phyloP scores from a whole-genome alignment of 176 grass and related monocot genomes.

The Triticum monococcum region DNA sequence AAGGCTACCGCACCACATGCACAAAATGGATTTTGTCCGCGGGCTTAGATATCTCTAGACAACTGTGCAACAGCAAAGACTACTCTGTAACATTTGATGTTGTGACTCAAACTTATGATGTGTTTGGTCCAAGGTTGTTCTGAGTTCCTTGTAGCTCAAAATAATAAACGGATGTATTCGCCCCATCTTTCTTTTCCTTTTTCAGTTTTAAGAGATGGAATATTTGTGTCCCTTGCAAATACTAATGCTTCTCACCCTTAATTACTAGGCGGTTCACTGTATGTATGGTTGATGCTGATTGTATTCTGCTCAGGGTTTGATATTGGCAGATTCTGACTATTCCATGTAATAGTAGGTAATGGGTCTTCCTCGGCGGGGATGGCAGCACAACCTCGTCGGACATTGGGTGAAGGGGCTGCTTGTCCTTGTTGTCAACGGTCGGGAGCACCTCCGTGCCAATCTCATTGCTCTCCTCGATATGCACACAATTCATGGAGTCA shows the following conservation, averaged over 20 bases:
- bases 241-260: neutral
- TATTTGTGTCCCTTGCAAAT: neutral
- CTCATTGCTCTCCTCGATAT: too few relatives aligned
- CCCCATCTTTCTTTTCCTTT: neutral
- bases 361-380: too few relatives aligned
- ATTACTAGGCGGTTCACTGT: neutral
- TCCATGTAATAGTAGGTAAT: conserved; percentile 40
- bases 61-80: too few relatives aligned
- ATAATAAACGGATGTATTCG: neutral
- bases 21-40: too few relatives aligned
- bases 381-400: too few relatives aligned
- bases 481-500: too few relatives aligned
- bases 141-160: neutral
- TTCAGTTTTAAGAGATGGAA: neutral
- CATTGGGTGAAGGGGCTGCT: too few relatives aligned
- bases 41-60: too few relatives aligned
- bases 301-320: neutral
- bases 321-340: conserved; percentile 26
- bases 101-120: neutral
- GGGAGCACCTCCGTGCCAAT: too few relatives aligned
- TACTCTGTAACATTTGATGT: too few relatives aligned
- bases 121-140: neutral
- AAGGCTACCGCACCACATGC: too few relatives aligned
- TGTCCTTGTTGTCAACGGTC: too few relatives aligned
- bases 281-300: neutral